Base-by-base conservation (phyloP, 2,329 filamentous ascomycete species). In the Xylaria sp. region DNA sequence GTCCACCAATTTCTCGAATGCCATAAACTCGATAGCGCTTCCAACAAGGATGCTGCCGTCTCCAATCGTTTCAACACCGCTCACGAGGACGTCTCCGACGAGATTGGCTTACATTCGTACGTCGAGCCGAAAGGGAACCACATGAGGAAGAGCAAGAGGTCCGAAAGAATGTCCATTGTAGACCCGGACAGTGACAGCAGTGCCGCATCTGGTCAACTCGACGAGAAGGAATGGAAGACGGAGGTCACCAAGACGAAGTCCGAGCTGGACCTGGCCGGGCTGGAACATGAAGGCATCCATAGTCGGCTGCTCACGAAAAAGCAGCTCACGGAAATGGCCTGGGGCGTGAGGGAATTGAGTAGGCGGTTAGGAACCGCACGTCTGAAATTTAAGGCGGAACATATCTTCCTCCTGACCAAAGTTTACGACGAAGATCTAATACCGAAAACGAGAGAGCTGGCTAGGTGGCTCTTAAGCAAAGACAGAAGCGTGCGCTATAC, bases 241-340 rank as follows among this genome's bases (percentile, higher is more conserved):
- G 80, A 83, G 65, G 84, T 88, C 75, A 80, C 79, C 58, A 84
- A 81, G 71, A 79, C 78, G 74, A 78, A 78, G 64, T 82, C 83
- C 1, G 81, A 83, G 63, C 70, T 81, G 48, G 82, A 86, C 67
- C 77, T 84, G 12, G 71, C 76, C 23, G 72, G 77, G 34, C 65
- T 75, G 32, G 75, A 78, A 39, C 66, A 75, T 25, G 74, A 80
- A 39, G 74, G 70, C 7, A 74, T 86, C 51, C 86, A 88, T 76
- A 89, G 87, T 68, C 88, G 95, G n/a, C 88, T 98, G 59, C 85
- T 98, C 74, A 98, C 94, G 1, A 98, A 98, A 84, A 94, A 93
- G 80, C 94, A 99, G 81, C 86, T 99, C 51, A 94, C 92, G 15
- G 96, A 98, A 76, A 98, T 99, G 95, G 94, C 95, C 0, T 94